A percentile compares a stretch with the other conserved stretches of the same genome.
These are phyloP conservation scores for Vitis rotundifolia DNA, from an alignment of 164 flowering plant species.

Conservation along the genomic window DNA sequence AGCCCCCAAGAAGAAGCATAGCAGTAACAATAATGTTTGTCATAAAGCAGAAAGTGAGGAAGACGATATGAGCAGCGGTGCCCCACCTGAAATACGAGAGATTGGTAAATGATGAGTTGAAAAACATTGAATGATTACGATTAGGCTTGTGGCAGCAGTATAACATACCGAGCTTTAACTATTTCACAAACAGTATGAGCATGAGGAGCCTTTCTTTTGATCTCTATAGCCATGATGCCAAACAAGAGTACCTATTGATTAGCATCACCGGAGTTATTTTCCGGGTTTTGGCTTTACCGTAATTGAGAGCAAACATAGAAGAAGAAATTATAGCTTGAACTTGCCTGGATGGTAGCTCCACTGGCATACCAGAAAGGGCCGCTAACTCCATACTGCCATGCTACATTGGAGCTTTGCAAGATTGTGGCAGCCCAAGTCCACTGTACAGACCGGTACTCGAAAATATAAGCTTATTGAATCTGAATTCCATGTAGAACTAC, in stretches of 20 bases:
- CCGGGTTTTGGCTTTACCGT: background rate
- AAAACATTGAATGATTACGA: background rate
- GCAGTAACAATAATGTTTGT: constrained; percentile 96
- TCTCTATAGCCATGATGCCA: constrained; percentile 94
- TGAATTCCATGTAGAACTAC: no score
- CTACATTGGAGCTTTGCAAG: constrained; percentile 95
- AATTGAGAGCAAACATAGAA: background rate
- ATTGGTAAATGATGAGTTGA: background rate
- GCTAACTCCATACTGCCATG: constrained; percentile 95
- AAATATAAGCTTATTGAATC: background rate
- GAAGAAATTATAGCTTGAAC: constrained; percentile 6
- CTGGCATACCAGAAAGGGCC: constrained; percentile 99
- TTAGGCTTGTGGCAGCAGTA: no score
- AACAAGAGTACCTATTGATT: constrained; percentile 75
- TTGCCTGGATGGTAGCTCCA: constrained; percentile 92
- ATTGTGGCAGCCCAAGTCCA: constrained; percentile 99
- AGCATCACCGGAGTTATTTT: background rate
- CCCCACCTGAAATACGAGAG: constrained; percentile 73
- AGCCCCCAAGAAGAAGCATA: constrained; percentile 97
- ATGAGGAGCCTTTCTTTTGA: constrained; percentile 94
- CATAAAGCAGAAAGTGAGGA: constrained; percentile 81
- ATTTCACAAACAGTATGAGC: constrained; percentile 98
- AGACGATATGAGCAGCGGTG: constrained; percentile 77
- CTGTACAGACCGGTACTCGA: constrained; percentile 24
- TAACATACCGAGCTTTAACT: constrained; percentile 76